Evolutionary conservation across 2,329 filamentous ascomycete species (phyloP), one percentile per base, ranked within the genome.

Genomic region (Didymella pinodella): DNA sequence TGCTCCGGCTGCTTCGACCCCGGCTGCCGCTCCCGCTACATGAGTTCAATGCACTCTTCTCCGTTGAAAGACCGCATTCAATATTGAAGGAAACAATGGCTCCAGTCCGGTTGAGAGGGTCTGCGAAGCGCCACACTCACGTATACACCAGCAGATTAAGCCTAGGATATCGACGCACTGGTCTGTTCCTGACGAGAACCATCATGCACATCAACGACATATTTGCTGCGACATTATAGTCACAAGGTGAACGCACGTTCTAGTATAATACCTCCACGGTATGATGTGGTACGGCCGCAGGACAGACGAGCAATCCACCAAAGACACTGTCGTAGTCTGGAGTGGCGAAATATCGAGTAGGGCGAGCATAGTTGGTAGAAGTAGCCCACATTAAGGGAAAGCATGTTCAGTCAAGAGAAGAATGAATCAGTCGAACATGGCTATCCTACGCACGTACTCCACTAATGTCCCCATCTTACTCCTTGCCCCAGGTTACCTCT

Each of bases 401-500:
- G 20, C 41, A 53, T 32, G 14, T 53, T 46, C 22, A 18, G 10
- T 46, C 8, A 14, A 14, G 20, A 40, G 43, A 25, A 40, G 36
- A 28, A 28, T 5, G 40, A 40, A 8, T 14, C 8, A 29, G 12
- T 10, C 26, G n/a, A 31, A 18, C 4, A 40, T 38, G 31, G 32
- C 31, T 40, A 31, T 22, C 14, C 8, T 22, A 22, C 41, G 14
- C 41, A 14, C 4, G n/a, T 14, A 8, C 22, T 7, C n/a, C 20
- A 11, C 11, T 16, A 3, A 11, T 5, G 4, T 2, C 11, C 7
- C 7, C 3, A 14, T n/a, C 22, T 20, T 10, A 44, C 14, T 28
- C 22, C 45, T 69, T 72, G 10, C 36, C 36, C 36, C 36, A 40
- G 10, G 36, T 40, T 2, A 40, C 36, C 8, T 7, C 36, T 4